Percentiles rank a stretch among this genome's conserved stretches.
Evolutionary conservation across 2,329 filamentous ascomycete genomes (phyloP).

Genomic region (Trichoderma atroviride): DNA sequence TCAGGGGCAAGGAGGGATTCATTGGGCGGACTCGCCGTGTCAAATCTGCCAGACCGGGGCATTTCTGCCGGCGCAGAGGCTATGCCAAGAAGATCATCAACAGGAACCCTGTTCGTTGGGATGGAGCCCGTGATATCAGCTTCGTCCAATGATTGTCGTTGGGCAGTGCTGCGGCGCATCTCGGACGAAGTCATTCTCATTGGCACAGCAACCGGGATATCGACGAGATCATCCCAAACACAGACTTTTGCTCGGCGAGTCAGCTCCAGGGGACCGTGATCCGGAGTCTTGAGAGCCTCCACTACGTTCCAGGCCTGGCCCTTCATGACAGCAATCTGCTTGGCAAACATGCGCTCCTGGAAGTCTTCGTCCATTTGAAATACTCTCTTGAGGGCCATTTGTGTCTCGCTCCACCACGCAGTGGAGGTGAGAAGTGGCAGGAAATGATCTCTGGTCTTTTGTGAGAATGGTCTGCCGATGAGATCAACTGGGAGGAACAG

Average conservation of each 20-base stretch:
- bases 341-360: conserved; percentile 98
- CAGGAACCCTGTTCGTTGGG: conserved; percentile 39
- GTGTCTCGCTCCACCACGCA: conserved; percentile 95
- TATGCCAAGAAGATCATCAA: conserved; percentile 72
- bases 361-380: conserved; percentile 95
- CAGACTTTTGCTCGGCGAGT: conserved; percentile 89
- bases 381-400: conserved; percentile 78
- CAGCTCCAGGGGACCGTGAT: conserved; percentile 91
- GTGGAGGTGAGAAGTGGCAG: conserved; percentile 93
- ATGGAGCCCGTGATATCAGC: conserved; percentile 74
- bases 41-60: conserved; percentile 75
- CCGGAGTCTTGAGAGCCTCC: conserved; percentile 88
- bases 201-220: conserved; percentile 91
- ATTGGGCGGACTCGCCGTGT: conserved; percentile 56
- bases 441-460: conserved; percentile 91
- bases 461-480: conserved; percentile 93
- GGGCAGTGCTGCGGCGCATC: conserved; percentile 66
- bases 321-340: conserved; percentile 98
- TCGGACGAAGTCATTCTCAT: conserved; percentile 85
- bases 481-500: conserved; percentile 94
- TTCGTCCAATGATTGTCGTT: conserved; percentile 65
- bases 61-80: conserved; percentile 65
- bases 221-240: conserved; percentile 97
- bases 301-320: conserved; percentile 99
- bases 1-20: conserved; percentile 47